phyloP scores from a whole-genome alignment of 2,329 filamentous ascomycete genomes.

The Lasiodiplodia gonubiensis region DNA sequence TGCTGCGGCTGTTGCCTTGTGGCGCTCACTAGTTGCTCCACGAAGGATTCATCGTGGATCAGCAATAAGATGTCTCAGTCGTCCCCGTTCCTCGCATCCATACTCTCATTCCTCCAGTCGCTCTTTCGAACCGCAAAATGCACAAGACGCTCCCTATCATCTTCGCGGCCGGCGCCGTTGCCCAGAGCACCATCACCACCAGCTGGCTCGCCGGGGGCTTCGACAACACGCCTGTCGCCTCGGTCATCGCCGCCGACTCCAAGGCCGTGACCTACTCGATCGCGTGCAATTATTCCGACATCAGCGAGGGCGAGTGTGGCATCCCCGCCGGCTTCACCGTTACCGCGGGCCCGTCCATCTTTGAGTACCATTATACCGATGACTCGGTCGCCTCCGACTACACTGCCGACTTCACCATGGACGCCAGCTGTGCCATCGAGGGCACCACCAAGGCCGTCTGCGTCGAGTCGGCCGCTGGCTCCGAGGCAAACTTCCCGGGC shows the following conservation, averaged over 20 bases:
- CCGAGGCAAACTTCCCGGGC: constrained; percentile 37
- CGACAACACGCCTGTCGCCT: constrained; percentile 15
- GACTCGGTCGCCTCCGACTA: constrained; percentile 18
- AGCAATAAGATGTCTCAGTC: neutral
- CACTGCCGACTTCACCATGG: constrained; percentile 34
- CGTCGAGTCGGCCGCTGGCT: constrained; percentile 35
- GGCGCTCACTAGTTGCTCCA: neutral
- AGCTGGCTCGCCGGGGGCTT: neutral
- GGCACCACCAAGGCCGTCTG: constrained; percentile 33
- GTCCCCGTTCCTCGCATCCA: neutral
- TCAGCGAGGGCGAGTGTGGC: constrained; percentile 30
- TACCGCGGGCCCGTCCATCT: neutral
- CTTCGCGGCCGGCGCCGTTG: constrained; percentile 12
- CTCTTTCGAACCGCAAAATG: constrained; percentile 8
- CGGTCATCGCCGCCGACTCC: constrained; percentile 23
- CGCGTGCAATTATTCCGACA: constrained; percentile 29
- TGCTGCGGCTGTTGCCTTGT: constrained; percentile 14
- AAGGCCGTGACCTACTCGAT: constrained; percentile 30
- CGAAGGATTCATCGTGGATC: neutral
- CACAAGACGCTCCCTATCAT: constrained; percentile 12
- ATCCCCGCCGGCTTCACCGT: constrained; percentile 7
- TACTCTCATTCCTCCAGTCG: neutral
- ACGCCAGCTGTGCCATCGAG: constrained; percentile 33
- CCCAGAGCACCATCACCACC: constrained; percentile 25
- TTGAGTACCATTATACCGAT: constrained; percentile 21